Base-by-base conservation (phyloP, 2,329 filamentous ascomycete genomes). In the Chaetothyriales sp. region DNA sequence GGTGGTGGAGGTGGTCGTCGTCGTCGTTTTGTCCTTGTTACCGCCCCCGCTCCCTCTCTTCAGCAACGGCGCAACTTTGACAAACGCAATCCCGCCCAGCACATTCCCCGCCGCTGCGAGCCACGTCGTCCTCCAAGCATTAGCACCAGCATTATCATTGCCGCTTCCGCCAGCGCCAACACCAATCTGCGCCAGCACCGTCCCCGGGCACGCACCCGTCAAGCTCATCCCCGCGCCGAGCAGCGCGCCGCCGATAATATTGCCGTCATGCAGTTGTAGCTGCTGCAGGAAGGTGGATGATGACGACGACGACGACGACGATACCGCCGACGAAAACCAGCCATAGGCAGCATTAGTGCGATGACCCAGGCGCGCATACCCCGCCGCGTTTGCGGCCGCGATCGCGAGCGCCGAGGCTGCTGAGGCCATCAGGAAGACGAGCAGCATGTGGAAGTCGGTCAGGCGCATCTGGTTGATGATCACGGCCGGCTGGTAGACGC, bases 181-280 rank as follows among this genome's bases (percentile, higher is more conserved):
- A 2, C 73, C 78, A 10, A 77, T 59, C 63, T 84, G 81, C 0
- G 75, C 73, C 47, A 81, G 71, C 5, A 82, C 70, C 0, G 79
- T 81, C 0, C 81, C 81, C 0, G 81, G 79, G 51, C 80, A 84
- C 0, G 79, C 75, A 6, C 79, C 79, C 0, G 79, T 75, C 7
- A 83, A 65, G 5, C 77, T 73, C 79, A 84, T 83, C 51, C 81
- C 81, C 15, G 73, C 63, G 42, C 81, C 81, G 18, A 82, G 71
- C 2, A 83, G 64, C 9, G 69, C 60, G 5, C 81, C 81, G 50
- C 81, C 81, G 55, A 83, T 56, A 45, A 83, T 64, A 62, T 84
- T 84, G 49, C 78, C 80, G 58, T 82, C 80, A 59, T 78, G 79
- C 12, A 64, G 60, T 6, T 25, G 22, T 6, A 3, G 22, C 22